phyloP scores from a whole-genome alignment of 805 yeast genomes.

The Tetrapisispora nanseiensis region DNA sequence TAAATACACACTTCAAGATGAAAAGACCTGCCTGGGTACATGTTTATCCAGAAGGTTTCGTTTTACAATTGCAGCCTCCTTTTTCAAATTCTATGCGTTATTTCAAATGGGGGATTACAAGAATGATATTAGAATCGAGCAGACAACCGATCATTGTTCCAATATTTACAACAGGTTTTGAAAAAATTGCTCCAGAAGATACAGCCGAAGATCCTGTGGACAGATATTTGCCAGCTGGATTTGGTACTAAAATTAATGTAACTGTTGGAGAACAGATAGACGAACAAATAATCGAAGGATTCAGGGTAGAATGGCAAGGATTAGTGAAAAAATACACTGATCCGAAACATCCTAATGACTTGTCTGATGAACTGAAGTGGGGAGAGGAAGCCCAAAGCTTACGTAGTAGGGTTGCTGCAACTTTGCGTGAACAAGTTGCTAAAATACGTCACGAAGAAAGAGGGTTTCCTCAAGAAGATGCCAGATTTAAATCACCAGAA shows the following conservation, averaged over 20 bases:
- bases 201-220: conserved; percentile 45
- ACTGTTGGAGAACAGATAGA: conserved; percentile 64
- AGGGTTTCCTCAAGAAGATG: conserved; percentile 52
- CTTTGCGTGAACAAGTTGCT: conserved; percentile 53
- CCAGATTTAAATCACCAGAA: conserved; percentile 51
- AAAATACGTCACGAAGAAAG: conserved; percentile 32
- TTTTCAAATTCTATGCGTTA: conserved; percentile 81
- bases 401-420: conserved; percentile 61
- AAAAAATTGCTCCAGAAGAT: conserved; percentile 72
- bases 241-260: conserved; percentile 59
- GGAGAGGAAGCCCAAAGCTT: conserved; percentile 59
- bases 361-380: conserved; percentile 49
- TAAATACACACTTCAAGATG: conserved; percentile 39
- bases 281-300: conserved; percentile 47
- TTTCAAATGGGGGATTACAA: conserved; percentile 90
- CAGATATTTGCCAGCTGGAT: conserved; percentile 49
- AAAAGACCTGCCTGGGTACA: conserved; percentile 81
- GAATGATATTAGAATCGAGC: conserved; percentile 74
- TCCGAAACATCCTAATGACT: conserved; percentile 42
- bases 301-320: conserved; percentile 60
- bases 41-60: conserved; percentile 91
- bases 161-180: conserved; percentile 77
- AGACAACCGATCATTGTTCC: conserved; percentile 82
- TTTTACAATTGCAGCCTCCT: conserved; percentile 74
- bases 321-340: conserved; percentile 48